These are phyloP conservation scores for Xylaria sp. DNA, from an alignment of 2,329 filamentous ascomycete species.

Conservation along the genomic window DNA sequence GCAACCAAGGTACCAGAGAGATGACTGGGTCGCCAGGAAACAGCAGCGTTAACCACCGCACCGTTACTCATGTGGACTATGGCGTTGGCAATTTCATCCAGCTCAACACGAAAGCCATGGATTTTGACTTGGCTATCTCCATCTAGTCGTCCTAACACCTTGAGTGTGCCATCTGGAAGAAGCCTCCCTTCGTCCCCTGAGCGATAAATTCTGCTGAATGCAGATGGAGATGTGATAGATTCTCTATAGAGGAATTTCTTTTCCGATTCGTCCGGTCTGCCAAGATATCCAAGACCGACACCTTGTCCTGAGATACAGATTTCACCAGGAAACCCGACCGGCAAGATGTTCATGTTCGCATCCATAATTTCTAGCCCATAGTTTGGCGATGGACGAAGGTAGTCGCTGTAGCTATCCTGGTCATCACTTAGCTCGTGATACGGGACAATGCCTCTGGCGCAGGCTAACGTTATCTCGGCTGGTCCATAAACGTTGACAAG, in stretches of 20 bases:
- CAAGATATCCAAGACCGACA: slow-evolving; percentile 48
- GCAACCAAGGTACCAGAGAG: slow-evolving; percentile 7
- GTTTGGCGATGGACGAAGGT: background rate
- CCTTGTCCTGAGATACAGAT: slow-evolving; percentile 33
- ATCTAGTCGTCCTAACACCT: slow-evolving; percentile 49
- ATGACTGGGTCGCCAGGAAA: background rate
- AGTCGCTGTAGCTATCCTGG: background rate
- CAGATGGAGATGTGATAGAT: slow-evolving; percentile 16
- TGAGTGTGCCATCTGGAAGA: slow-evolving; percentile 47
- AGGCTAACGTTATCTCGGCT: slow-evolving; percentile 21
- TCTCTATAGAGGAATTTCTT: slow-evolving; percentile 36
- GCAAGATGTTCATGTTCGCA: background rate
- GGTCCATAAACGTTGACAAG: slow-evolving; percentile 47
- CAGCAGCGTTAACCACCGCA: background rate
- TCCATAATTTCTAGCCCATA: background rate
- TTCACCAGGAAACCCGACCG: slow-evolving; percentile 36
- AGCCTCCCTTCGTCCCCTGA: slow-evolving; percentile 53
- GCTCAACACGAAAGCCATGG: slow-evolving; percentile 55
- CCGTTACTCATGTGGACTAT: slow-evolving; percentile 27
- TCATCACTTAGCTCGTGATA: background rate
- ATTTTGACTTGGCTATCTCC: slow-evolving; percentile 56
- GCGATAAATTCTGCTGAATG: slow-evolving; percentile 44
- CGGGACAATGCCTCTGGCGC: background rate
- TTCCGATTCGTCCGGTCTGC: slow-evolving; percentile 37
- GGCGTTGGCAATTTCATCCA: slow-evolving; percentile 52